Evolutionary conservation across 2,329 filamentous ascomycete genomes (phyloP), one percentile per base, ranked within the genome.

Genomic region (Fonsecaea multimorphosa): DNA sequence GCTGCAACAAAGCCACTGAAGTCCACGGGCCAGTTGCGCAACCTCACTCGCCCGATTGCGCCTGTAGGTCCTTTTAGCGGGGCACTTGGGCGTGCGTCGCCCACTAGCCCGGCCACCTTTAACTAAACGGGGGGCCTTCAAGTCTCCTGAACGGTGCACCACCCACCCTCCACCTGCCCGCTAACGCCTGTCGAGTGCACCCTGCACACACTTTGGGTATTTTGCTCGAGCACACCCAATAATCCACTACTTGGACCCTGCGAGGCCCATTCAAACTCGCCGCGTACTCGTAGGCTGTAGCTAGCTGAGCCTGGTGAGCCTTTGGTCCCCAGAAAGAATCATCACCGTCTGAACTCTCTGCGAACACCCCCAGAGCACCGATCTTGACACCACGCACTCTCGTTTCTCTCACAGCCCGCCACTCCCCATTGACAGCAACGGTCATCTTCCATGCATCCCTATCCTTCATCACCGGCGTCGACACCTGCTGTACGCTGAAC

Each of bases 21-120:
- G 58, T n/a, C 46, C 46, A 32, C 36, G 2, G 32, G 58, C 16
- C 58, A 53, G 9, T 44, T 60, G 46, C n/a, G 58, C 34, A 34
- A 14, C 19, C 58, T 60, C 58, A 60, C 58, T 60, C 58, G 58
- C 19, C 29, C 58, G 46, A 60, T 60, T 22, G 31, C n/a, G 27
- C 12, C 36, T 40, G 34, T 38, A 60, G 58, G 58, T 49, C 32
- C 11, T 24, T 49, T 49, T 49, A 49, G 44, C 44, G 44, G 44
- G 44, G 22, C 44, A 49, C 44, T 49, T 49, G 9, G 44, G 44
- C 12, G 19, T 24, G 22, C 44, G 44, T 49, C 44, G 44, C 11
- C 19, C 27, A 52, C 46, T 54, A 54, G 52, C 27, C 14, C 24
- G 27, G 27, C 29, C 14, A 29, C 29, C 58, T 60, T 60, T 60